phyloP scores from a whole-genome alignment of 176 grass and related monocot species.

The Hordeum vulgare region DNA sequence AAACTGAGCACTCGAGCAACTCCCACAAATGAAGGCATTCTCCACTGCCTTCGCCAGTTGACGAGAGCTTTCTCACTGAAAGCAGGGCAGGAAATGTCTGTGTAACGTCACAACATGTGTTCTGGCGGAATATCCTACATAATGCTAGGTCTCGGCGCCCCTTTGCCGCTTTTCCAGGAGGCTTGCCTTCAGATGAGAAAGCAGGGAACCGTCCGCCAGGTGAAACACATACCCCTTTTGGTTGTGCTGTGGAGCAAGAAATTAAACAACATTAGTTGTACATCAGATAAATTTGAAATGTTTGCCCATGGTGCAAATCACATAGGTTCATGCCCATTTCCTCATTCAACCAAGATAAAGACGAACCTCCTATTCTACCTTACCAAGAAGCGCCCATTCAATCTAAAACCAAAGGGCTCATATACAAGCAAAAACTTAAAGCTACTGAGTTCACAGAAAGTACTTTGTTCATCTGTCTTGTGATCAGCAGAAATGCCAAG shows the following conservation, averaged over 20 bases:
- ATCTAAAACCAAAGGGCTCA: not conserved
- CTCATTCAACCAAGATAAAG: not conserved
- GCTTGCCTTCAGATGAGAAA: slow-evolving; percentile 65
- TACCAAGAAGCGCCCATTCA: not conserved
- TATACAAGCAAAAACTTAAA: not conserved
- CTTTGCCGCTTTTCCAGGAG: slow-evolving; percentile 58
- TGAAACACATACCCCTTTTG: slow-evolving; percentile 67
- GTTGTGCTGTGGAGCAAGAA: slow-evolving; percentile 31
- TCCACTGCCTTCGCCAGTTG: slow-evolving; percentile 68
- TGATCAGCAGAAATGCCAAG: not conserved
- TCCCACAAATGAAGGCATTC: slow-evolving; percentile 97
- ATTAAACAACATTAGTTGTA: not conserved
- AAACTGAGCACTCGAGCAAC: slow-evolving; percentile 91
- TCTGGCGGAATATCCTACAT: slow-evolving; percentile 85
- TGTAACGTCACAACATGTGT: slow-evolving; percentile 74
- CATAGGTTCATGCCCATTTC: not conserved
- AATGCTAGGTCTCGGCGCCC: slow-evolving; percentile 69
- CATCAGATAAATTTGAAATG: not conserved
- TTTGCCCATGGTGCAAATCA: not conserved
- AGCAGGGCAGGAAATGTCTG: slow-evolving; percentile 77
- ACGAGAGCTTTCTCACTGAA: slow-evolving; percentile 76
- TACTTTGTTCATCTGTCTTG: not conserved
- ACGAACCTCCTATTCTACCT: not conserved
- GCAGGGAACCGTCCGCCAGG: slow-evolving; percentile 75
- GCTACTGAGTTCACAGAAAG: not conserved